These are phyloP conservation scores for Russula emetica DNA, from an alignment of 768 basidiomycete species.

Conservation along the genomic window DNA sequence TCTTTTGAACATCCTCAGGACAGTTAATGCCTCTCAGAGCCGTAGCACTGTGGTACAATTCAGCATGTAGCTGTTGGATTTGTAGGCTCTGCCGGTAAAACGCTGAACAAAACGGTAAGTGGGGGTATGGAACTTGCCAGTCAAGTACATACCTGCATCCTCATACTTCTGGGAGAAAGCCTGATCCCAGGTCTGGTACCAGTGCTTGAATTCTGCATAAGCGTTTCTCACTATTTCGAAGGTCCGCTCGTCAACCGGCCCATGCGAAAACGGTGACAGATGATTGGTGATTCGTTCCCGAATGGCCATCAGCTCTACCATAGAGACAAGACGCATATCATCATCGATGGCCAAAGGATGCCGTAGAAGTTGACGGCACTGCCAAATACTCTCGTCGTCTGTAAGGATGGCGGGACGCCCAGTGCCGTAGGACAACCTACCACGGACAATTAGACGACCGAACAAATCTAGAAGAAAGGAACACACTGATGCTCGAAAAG, in stretches of 20 bases:
- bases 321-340: conserved; percentile 92
- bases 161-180: conserved; percentile 79
- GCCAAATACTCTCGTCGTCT: conserved; percentile 86
- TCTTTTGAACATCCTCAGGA: conserved; percentile 79
- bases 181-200: conserved; percentile 79
- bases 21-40: conserved; percentile 79
- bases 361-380: conserved; percentile 72
- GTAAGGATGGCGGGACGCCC: conserved; percentile 89
- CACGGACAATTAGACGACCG: not conserved
- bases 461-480: not conserved
- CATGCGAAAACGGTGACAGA: conserved; percentile 68
- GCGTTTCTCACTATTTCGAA: conserved; percentile 69
- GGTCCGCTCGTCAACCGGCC: conserved; percentile 68
- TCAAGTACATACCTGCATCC: conserved; percentile 56
- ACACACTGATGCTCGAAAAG: conserved; percentile 92
- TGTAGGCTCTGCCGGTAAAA: conserved; percentile 87
- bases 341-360: conserved; percentile 90
- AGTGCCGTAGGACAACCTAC: conserved; percentile 91
- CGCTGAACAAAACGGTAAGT: conserved; percentile 38
- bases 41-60: conserved; percentile 79
- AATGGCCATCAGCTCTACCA: conserved; percentile 87
- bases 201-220: conserved; percentile 70
- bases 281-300: conserved; percentile 83
- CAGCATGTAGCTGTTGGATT: conserved; percentile 84
- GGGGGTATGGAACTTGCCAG: conserved; percentile 1